Evolutionary conservation across 441 rosid genomes (phyloP).

Genomic region (Populus hybrid): DNA sequence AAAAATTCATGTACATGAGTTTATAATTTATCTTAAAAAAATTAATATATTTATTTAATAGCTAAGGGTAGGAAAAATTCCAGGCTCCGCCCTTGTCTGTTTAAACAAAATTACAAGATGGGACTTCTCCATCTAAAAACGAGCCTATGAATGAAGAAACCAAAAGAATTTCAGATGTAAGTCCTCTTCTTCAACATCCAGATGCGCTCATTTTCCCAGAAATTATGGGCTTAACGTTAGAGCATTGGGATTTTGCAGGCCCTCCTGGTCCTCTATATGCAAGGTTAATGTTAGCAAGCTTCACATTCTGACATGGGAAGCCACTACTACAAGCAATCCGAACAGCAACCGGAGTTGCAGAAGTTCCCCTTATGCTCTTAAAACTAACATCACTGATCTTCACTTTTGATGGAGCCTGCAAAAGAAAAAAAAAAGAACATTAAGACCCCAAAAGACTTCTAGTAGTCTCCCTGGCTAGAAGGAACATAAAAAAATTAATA

Average conservation of each 20-base stretch:
- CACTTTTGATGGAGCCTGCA: constrained; percentile 36
- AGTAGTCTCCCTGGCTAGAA: too few relatives aligned
- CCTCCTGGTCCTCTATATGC: background rate
- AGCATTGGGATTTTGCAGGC: constrained; percentile 1
- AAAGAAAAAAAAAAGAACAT: background rate
- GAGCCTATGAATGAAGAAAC: background rate
- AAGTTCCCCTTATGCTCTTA: constrained; percentile 46
- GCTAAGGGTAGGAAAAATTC: too few relatives aligned
- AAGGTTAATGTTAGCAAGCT: constrained; percentile 36
- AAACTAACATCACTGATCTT: constrained; percentile 36
- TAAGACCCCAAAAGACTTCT: too few relatives aligned
- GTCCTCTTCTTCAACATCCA: background rate
- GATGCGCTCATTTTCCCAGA: too few relatives aligned
- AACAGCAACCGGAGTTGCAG: constrained; percentile 32
- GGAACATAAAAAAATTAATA: too few relatives aligned
- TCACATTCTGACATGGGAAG: constrained; percentile 37
- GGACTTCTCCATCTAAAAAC: background rate
- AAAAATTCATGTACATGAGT: too few relatives aligned
- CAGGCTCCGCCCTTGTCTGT: too few relatives aligned
- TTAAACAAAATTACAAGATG: background rate
- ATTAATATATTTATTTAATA: too few relatives aligned
- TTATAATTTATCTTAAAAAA: too few relatives aligned
- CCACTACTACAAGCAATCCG: constrained; percentile 42
- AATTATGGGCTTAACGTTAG: background rate
- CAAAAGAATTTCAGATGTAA: background rate